Base-by-base conservation (phyloP, 108 stramenopile genomes). In the Cyclotella sp. region DNA sequence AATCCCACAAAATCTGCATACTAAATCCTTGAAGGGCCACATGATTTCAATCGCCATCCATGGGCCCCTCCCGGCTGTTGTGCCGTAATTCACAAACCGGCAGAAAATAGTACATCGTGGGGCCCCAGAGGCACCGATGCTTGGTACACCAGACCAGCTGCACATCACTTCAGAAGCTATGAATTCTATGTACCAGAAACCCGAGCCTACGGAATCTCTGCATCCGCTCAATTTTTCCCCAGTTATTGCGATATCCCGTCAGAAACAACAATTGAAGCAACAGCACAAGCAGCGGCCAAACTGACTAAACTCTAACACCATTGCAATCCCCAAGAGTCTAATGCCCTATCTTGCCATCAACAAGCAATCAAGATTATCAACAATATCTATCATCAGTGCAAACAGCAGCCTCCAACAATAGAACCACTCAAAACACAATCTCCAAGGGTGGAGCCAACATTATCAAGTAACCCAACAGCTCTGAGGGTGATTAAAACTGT, bases 1-100 rank as follows among this genome's bases (percentile, higher is more conserved):
- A n/a, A 87, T 49, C 83, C 83, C 39, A 73, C 72, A 18, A 54
- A 70, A 28, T 87, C 86, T 13, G 80, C 86, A 8, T 74, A 74
- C 40, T 47, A 58, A 9, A 44, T 47, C n/a, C 15, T 84, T 3
- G 45, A 73, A 28, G 80, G 83, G 4, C 49, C 19, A 22, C 72
- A 72, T 39, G 62, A 84, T 66, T 82, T 30, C 76, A 81, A 84
- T 44, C 28, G 66, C 19, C 58, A 75, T 19, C 86, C 79, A 9
- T 40, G 83, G 19, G 83, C 77, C 0, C 87, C 87, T 22, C 69
- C 67, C 2, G 81, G 83, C 0, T 73, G 29, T 0, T 51, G 54
- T 10, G 70, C 72, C 54, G 10, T 87, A 11, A 29, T n/a, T 8
- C 75, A 70, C 29, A 24, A 40, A 63, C 69, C 51, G 27, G 78